A percentile compares a stretch with the other conserved stretches of the same genome.
Conservation (phyloP, 257 asterid species). For the Rhazya stricta region DNA sequence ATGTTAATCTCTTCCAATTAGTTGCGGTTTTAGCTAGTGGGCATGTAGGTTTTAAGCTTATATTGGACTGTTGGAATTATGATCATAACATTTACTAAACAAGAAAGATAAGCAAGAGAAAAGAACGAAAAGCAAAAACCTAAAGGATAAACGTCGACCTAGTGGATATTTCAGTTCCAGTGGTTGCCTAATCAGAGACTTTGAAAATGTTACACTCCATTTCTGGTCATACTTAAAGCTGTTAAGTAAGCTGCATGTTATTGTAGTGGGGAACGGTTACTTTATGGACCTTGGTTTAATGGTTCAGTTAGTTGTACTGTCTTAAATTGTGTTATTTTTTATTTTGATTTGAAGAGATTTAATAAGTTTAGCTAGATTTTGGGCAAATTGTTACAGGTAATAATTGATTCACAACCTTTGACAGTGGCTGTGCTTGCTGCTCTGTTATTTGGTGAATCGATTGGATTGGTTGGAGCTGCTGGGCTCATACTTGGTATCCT, state of each 20-base stretch:
- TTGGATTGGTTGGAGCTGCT: constrained; percentile 65
- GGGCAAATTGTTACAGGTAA: constrained; percentile 58
- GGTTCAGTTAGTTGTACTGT: background rate
- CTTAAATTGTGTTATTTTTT: background rate
- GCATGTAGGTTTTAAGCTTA: background rate
- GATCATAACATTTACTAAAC: background rate
- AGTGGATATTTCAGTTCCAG: background rate
- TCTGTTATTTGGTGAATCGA: constrained; percentile 79
- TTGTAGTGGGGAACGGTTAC: background rate
- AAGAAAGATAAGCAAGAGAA: background rate
- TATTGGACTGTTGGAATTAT: background rate
- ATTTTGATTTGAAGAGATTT: background rate
- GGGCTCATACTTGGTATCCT: constrained; percentile 86
- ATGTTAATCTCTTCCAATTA: constrained; percentile 30
- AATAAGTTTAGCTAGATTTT: constrained; percentile 17
- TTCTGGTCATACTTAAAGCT: background rate
- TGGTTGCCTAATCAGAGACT: background rate
- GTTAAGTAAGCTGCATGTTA: background rate
- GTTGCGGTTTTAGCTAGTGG: background rate
- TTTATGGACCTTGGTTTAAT: background rate
- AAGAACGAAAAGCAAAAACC: background rate
- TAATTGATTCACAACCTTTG: constrained; percentile 95
- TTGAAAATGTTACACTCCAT: background rate
- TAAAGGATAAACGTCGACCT: background rate
- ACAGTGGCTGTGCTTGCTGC: constrained; percentile 93